Percentiles rank a stretch among this genome's conserved stretches.
phyloP scores from a whole-genome alignment of 345 rosid species.

The rapeseed (Brassica napus) region Da-Ae NC_063444.1:14251501-14252000 shows the following conservation, averaged over 20 bases:
- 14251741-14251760: conserved; percentile 19
- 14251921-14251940: not conserved
- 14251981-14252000: conserved; percentile 25
- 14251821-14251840: not conserved
- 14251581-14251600: not conserved
- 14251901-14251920: not conserved
- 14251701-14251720: conserved; percentile 4
- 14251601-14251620: not conserved
- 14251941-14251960: not conserved
- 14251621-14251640: not conserved
- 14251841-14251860: conserved; percentile 1
- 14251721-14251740: conserved; percentile 6
- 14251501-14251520: too few species aligned
- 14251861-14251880: not conserved
- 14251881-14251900: not conserved
- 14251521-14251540: too few species aligned
- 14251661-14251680: not conserved
- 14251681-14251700: not conserved
- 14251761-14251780: conserved; percentile 9
- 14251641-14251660: conserved; percentile 11
- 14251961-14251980: conserved; percentile 6
- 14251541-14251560: too few species aligned
- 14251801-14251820: conserved; percentile 1
- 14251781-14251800: not conserved
- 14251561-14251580: too few species aligned